phyloP scores from a whole-genome alignment of 208 protist species.

The Leishmania mexicana region DNA sequence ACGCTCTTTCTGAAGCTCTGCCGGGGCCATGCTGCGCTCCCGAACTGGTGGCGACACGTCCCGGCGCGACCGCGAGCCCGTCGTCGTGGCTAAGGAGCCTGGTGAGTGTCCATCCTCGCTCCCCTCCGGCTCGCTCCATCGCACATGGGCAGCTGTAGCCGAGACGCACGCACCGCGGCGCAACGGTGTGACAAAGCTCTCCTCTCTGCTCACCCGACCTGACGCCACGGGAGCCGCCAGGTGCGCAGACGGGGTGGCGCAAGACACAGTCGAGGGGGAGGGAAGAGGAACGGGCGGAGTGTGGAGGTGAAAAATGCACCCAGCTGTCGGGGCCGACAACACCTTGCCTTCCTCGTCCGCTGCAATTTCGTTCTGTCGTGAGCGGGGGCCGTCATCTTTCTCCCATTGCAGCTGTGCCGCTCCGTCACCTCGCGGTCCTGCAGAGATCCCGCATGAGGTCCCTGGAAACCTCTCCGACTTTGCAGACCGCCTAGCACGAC shows the following conservation, averaged over 20 bases:
- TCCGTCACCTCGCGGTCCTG: not conserved
- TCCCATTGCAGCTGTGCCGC: not conserved
- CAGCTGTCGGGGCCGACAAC: not conserved
- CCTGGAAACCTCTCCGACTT: not conserved
- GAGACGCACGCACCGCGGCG: not conserved
- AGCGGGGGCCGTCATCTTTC: not conserved
- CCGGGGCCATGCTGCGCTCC: conserved; percentile 55
- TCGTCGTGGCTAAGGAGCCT: conserved; percentile 10
- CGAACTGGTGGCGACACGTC: conserved; percentile 52
- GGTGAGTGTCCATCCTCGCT: conserved; percentile 21
- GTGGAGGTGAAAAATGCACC: not conserved
- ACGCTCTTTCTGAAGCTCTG: conserved; percentile 32
- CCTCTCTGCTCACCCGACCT: not conserved
- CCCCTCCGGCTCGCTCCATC: conserved; percentile 20
- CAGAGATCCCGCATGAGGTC: not conserved
- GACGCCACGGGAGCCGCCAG: not conserved
- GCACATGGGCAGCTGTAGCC: conserved; percentile 11
- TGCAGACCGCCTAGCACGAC: not conserved
- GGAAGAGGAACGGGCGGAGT: not conserved
- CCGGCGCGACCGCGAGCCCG: conserved; percentile 22
- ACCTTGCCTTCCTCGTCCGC: not conserved
- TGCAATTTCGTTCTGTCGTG: no score
- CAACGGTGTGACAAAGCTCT: not conserved
- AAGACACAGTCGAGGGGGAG: not conserved
- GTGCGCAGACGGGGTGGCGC: not conserved